Percentiles rank a stretch among this genome's conserved stretches.
Evolutionary conservation across 257 asterid genomes (phyloP).

Genomic region (Solanum okadae): DNA sequence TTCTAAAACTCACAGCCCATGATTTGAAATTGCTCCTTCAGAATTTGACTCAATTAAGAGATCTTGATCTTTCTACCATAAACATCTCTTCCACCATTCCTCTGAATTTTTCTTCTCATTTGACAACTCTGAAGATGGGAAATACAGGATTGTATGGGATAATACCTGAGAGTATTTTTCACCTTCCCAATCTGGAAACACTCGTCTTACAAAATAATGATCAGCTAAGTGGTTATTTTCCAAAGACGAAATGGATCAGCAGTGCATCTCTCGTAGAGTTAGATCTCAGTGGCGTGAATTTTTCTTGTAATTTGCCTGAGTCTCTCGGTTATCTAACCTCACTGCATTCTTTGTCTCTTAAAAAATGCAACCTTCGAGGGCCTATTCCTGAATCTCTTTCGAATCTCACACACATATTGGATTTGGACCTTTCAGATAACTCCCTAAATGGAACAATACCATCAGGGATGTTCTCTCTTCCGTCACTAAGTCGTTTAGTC

Average conservation of each 20-base stretch:
- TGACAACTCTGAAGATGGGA: background rate
- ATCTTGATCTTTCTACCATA: background rate
- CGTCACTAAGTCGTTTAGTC: no score
- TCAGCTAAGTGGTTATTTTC: no score
- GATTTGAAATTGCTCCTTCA: background rate
- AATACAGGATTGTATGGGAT: background rate
- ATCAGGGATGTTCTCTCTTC: background rate
- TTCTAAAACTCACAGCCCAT: no score
- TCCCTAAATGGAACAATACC: background rate
- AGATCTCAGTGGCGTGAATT: no score
- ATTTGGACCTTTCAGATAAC: accelerated
- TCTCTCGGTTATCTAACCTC: no score
- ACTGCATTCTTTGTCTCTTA: accelerated
- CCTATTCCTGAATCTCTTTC: background rate
- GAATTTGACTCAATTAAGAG: background rate
- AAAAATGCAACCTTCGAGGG: background rate
- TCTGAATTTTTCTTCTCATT: background rate
- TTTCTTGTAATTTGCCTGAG: no score
- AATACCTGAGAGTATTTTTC: background rate
- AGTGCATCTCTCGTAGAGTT: no score
- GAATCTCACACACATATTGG: background rate
- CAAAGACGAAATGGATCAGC: no score
- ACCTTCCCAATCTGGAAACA: background rate
- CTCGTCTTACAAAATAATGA: no score
- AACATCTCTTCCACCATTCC: background rate